These are phyloP conservation scores for Tetraselmis chui DNA, from an alignment of 139 green algal species.

Conservation along the genomic window DNA sequence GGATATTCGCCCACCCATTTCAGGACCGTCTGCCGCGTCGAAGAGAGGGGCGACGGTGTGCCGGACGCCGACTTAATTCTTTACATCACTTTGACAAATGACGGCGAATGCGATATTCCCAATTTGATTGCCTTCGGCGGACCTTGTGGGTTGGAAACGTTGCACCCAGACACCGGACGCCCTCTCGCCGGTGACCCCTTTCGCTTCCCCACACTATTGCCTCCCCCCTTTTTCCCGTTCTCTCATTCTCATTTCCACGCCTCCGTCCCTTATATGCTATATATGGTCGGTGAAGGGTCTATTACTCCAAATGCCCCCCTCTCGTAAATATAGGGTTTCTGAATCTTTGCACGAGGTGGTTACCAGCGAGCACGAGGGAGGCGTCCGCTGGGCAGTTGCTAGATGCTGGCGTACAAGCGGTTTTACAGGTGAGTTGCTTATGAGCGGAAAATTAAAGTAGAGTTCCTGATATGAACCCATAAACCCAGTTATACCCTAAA, in stretches of 20 bases:
- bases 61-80: not conserved
- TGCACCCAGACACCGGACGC: not conserved
- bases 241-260: no score
- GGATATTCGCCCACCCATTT: no score
- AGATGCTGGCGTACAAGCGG: not conserved
- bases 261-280: no score
- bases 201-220: no score
- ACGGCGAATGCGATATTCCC: not conserved
- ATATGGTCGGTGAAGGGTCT: no score
- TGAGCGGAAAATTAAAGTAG: no score
- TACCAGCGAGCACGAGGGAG: not conserved
- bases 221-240: no score
- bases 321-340: slow-evolving; percentile 1
- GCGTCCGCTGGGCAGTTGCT: not conserved
- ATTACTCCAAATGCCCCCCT: no score
- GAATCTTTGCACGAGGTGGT: not conserved
- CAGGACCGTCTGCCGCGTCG: no score
- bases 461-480: no score
- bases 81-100: not conserved
- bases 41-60: not conserved
- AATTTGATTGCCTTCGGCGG: not conserved
- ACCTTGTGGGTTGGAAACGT: not conserved
- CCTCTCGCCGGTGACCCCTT: not conserved
- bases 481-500: no score
- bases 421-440: not conserved